These are phyloP conservation scores for Scopulariopsis brevicaulis DNA, from an alignment of 2,329 filamentous ascomycete genomes.

Conservation along the genomic window DNA sequence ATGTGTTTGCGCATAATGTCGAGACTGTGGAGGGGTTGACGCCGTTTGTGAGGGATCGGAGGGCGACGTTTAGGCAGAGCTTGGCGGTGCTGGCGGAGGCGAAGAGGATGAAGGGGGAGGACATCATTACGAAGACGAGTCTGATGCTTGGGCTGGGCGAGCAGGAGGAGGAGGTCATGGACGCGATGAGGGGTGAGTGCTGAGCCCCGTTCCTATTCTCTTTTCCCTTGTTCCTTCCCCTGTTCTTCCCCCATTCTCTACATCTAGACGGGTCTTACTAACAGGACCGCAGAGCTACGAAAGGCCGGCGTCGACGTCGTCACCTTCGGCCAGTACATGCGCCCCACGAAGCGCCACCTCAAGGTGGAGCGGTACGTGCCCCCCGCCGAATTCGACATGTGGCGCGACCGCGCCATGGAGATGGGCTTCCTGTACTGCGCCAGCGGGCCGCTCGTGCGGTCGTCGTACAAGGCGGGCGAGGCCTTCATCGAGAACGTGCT, in stretches of 20 bases:
- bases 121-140: constrained; percentile 95
- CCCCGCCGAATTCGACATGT: constrained; percentile 81
- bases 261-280: not conserved
- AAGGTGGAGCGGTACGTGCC: constrained; percentile 93
- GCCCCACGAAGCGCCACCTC: constrained; percentile 95
- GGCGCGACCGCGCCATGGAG: constrained; percentile 80
- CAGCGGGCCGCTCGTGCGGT: constrained; percentile 82
- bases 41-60: constrained; percentile 77
- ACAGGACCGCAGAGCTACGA: constrained; percentile 50
- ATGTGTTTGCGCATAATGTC: constrained; percentile 95
- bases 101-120: constrained; percentile 58
- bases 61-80: constrained; percentile 82
- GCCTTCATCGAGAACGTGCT: constrained; percentile 98
- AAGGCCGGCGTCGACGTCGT: constrained; percentile 81
- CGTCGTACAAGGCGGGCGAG: constrained; percentile 95
- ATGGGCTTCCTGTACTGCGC: constrained; percentile 97
- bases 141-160: constrained; percentile 95
- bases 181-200: constrained; percentile 58
- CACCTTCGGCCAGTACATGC: constrained; percentile 99
- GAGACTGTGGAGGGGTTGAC: constrained; percentile 91
- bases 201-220: not conserved
- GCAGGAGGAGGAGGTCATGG: constrained; percentile 75
- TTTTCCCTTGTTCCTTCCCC: not conserved
- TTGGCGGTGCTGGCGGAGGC: constrained; percentile 68
- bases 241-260: too few species aligned